These are phyloP conservation scores for Bisporella sp. DNA, from an alignment of 2,329 filamentous ascomycete species.

Conservation along the genomic window DNA sequence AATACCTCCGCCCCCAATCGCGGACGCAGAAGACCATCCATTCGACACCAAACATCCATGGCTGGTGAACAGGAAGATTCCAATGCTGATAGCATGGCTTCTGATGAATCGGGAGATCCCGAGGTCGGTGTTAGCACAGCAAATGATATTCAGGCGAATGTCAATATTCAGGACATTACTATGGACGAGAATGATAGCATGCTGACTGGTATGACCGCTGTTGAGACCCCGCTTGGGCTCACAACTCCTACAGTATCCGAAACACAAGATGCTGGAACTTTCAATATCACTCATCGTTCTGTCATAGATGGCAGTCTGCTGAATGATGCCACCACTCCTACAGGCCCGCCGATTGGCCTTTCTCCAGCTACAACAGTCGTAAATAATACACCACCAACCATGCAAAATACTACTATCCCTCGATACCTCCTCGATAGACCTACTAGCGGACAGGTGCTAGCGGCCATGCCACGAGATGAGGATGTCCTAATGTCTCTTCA, in stretches of 20 bases:
- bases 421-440: constrained; percentile 71
- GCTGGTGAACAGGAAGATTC: constrained; percentile 85
- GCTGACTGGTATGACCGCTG: constrained; percentile 47
- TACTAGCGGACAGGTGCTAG: constrained; percentile 64
- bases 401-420: constrained; percentile 65
- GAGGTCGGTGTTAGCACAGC: constrained; percentile 69
- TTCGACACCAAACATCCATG: constrained; percentile 79
- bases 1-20: constrained; percentile 48
- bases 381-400: constrained; percentile 67
- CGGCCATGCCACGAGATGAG: constrained; percentile 92
- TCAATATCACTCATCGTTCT: constrained; percentile 86
- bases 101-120: constrained; percentile 69
- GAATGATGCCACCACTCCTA: constrained; percentile 60
- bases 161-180: constrained; percentile 75
- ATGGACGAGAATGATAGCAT: constrained; percentile 78
- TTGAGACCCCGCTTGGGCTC: constrained; percentile 64
- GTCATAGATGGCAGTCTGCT: constrained; percentile 79
- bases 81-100: constrained; percentile 73
- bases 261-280: constrained; percentile 77
- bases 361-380: constrained; percentile 56
- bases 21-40: constrained; percentile 68
- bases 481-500: constrained; percentile 98
- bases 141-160: constrained; percentile 70
- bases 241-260: constrained; percentile 75
- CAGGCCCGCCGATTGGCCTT: constrained; percentile 62